Conservation (phyloP, 768 basidiomycete genomes). For the Mycena capillaripes region DNA sequence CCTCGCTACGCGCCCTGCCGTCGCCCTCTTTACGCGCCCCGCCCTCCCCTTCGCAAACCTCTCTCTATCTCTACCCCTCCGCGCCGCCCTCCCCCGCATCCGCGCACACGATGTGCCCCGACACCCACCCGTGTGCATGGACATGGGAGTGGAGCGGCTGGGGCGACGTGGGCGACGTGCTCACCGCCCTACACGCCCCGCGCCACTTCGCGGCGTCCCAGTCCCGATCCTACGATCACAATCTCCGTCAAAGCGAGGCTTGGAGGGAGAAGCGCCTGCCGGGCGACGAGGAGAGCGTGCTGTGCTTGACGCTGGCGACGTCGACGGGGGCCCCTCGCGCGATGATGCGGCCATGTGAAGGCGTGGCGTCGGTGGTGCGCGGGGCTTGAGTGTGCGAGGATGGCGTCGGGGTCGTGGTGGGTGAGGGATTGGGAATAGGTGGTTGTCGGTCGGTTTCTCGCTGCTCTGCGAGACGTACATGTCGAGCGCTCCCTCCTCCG, state of each 20-base stretch:
- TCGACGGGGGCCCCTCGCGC: background rate
- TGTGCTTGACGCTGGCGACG: no score
- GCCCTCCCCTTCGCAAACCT: constrained; percentile 4
- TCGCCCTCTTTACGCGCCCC: background rate
- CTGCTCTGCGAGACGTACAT: no score
- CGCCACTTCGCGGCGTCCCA: no score
- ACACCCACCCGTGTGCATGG: no score
- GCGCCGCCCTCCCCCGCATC: constrained; percentile 5
- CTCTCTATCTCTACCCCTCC: no score
- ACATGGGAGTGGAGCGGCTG: constrained; percentile 37
- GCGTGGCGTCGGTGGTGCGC: constrained; percentile 33
- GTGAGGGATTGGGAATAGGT: background rate
- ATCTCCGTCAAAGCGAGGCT: no score
- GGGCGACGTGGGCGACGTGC: constrained; percentile 23
- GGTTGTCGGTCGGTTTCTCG: no score
- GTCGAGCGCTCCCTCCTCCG: no score
- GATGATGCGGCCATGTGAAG: constrained; percentile 31
- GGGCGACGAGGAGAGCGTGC: constrained; percentile 8
- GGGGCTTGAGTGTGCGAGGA: constrained; percentile 24
- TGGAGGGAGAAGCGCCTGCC: background rate
- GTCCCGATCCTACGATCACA: no score
- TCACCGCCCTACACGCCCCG: background rate
- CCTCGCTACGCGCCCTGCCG: constrained; percentile 11
- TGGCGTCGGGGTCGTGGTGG: constrained; percentile 37
- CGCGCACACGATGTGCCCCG: no score